Base-by-base conservation (phyloP, 768 basidiomycete genomes). In the Mycena albidolilacea region DNA sequence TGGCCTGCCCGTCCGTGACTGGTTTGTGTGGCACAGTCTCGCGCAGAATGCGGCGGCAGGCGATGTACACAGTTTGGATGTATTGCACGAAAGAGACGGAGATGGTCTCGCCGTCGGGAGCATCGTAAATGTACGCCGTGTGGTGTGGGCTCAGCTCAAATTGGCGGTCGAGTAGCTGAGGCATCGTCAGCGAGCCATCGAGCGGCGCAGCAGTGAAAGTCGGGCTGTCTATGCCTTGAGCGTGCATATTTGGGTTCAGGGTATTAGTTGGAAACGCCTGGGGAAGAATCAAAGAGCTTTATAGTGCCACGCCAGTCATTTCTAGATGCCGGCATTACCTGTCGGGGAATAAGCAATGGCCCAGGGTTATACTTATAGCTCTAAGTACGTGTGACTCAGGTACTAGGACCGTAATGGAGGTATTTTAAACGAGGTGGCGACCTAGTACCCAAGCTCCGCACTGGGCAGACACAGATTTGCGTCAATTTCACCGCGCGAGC, bases 121-220 rank as follows among this genome's bases (percentile, higher is more conserved):
- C 66, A 21, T 73, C 72, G 41, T 73, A 73, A 50, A 69, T 60
- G 43, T 64, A 73, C 15, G 67, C 72, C 1, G n/a, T 15, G 19
- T 73, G 72, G 14, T 59, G 9, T 1, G 72, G 72, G 30, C 72
- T 73, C 14, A 54, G 44, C 39, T 21, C n/a, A 10, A 73, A 62
- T 12, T 73, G 72, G 17, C 17, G 58, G 15, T 73, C 72, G 39
- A 73, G 62, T 12, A 73, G 44, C n/a, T 69, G 67, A 1, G 72
- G 72, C 14, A 73, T 1, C 5, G 72, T 69, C 7, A 73, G 30
- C 0, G 63, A 17, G 12, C 67, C 59, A 35, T 73, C 72, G 46
- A 69, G 38, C 21, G 72, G 63, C 10, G 17, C 54, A 0, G 66
- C 23, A 5, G 30, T 43, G 43, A 71, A 71, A 0, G 70, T 71